A percentile compares a stretch with the other conserved stretches of the same genome.
These are phyloP conservation scores for Penicillium sp. DNA, from an alignment of 2,329 filamentous ascomycete genomes.

Conservation along the genomic window DNA sequence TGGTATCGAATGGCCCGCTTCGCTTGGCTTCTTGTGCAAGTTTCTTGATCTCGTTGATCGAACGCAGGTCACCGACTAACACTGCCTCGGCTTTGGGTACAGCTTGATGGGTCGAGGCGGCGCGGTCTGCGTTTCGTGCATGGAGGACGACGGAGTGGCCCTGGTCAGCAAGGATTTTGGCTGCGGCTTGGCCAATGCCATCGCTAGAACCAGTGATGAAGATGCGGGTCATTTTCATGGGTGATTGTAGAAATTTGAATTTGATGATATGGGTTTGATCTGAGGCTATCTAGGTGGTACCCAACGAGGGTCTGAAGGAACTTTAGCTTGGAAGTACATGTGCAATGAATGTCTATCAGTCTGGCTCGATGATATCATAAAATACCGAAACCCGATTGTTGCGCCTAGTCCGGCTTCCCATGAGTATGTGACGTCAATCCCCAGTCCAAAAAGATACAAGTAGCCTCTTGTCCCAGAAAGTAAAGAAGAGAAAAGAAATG, in stretches of 20 bases:
- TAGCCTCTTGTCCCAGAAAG: neutral
- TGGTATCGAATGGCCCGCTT: conserved; percentile 52
- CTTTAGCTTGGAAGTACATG: neutral
- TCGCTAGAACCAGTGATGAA: conserved; percentile 60
- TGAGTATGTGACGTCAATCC: neutral
- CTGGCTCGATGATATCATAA: neutral
- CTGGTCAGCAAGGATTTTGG: conserved; percentile 49
- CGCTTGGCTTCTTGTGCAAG: conserved; percentile 54
- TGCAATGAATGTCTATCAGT: neutral
- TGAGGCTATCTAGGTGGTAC: neutral
- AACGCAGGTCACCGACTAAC: conserved; percentile 55
- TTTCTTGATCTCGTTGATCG: conserved; percentile 50
- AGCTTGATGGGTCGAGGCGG: conserved; percentile 48
- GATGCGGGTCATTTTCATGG: conserved; percentile 30
- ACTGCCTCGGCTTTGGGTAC: conserved; percentile 54
- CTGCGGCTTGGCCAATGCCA: conserved; percentile 55
- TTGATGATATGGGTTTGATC: neutral
- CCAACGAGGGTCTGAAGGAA: neutral
- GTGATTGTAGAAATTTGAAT: neutral
- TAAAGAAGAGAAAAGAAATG: neutral
- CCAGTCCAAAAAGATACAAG: neutral
- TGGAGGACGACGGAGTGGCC: conserved; percentile 59
- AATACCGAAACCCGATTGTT: neutral
- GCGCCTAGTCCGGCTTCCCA: neutral
- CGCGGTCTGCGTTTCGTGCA: conserved; percentile 56